A percentile compares a stretch with the other conserved stretches of the same genome.
phyloP scores from a whole-genome alignment of 1,284 basidiomycete genomes.

The Cryptococcus sp. region DNA sequence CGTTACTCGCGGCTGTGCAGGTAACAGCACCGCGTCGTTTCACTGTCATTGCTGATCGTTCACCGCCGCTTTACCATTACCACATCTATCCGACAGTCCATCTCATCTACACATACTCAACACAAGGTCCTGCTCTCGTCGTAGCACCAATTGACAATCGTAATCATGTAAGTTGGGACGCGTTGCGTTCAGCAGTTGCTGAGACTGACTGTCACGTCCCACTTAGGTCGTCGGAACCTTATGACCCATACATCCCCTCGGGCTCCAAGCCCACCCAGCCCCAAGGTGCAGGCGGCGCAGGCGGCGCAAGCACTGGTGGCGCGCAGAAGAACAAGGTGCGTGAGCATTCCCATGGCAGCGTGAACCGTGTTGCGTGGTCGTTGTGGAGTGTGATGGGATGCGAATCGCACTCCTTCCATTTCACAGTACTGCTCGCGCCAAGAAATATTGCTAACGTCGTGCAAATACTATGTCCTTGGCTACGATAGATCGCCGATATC shows the following conservation, averaged over 20 bases:
- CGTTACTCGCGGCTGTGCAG: no score
- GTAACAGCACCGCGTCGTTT: no score
- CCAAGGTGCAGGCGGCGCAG: constrained; percentile 8
- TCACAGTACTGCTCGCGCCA: not conserved
- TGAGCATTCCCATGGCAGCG: not conserved
- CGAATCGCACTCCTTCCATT: no score
- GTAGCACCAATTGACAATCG: not conserved
- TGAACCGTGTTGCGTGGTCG: not conserved
- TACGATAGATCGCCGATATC: constrained; percentile 75
- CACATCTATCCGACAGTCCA: no score
- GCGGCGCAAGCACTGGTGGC: constrained; percentile 15
- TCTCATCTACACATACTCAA: no score
- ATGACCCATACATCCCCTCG: constrained; percentile 92
- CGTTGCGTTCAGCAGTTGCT: not conserved
- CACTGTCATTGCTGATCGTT: no score
- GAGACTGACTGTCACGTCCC: not conserved
- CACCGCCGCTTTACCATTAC: no score
- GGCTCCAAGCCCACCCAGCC: constrained; percentile 61
- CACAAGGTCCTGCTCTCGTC: no score
- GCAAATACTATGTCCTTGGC: not conserved
- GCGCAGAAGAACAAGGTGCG: constrained; percentile 61
- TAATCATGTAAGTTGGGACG: not conserved
- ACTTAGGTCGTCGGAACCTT: constrained; percentile 67
- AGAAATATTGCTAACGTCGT: constrained; percentile 1
- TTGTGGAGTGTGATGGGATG: no score